Evolutionary conservation across 208 protist genomes (phyloP).

Genomic region (Blechomonas ayalai): DNA sequence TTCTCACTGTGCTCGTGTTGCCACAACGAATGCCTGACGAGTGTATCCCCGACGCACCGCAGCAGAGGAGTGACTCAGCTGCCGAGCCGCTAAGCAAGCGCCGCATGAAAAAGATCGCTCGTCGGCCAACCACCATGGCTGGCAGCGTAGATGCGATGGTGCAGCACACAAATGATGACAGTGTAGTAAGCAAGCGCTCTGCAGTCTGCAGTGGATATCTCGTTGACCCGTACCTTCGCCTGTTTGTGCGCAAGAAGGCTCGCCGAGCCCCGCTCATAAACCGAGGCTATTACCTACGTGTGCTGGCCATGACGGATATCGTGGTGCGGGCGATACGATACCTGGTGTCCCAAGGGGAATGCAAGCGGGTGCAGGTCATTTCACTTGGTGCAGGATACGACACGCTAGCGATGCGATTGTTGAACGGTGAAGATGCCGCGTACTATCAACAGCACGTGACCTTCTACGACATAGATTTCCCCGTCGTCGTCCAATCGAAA

Average conservation of each 20-base stretch:
- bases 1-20: too few relatives aligned
- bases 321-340: conserved; percentile 30
- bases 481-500: conserved; percentile 70
- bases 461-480: conserved; percentile 83
- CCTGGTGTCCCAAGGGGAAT: neutral
- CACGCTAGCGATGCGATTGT: conserved; percentile 63
- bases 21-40: too few relatives aligned
- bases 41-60: too few relatives aligned
- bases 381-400: conserved; percentile 87
- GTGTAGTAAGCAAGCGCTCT: conserved; percentile 86
- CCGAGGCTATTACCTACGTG: conserved; percentile 84
- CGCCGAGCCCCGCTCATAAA: conserved; percentile 85
- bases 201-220: conserved; percentile 67
- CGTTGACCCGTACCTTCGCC: conserved; percentile 63
- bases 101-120: too few relatives aligned
- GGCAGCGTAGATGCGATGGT: conserved; percentile 66
- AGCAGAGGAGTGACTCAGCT: too few relatives aligned
- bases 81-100: too few relatives aligned
- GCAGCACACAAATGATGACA: conserved; percentile 90
- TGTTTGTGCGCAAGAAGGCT: conserved; percentile 76
- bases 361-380: conserved; percentile 54
- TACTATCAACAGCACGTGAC: conserved; percentile 13
- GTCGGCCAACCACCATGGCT: too few relatives aligned
- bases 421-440: conserved; percentile 5
- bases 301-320: conserved; percentile 74